Base-by-base conservation (phyloP, 768 basidiomycete species). In the Pulveroboletus sp. region DNA sequence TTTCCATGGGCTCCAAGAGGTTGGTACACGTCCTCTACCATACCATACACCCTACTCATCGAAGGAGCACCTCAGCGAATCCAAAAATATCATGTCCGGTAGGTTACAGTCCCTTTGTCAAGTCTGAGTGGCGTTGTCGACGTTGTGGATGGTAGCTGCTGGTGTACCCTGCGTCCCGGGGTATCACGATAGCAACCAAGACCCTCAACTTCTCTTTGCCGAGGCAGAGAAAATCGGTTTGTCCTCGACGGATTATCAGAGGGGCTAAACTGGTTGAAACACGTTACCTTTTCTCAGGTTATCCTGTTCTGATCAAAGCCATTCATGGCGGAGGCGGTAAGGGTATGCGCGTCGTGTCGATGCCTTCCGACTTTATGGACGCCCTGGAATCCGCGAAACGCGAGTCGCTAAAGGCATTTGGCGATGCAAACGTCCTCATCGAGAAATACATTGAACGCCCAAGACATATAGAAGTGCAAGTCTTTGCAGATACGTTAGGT, bases 1-100 rank as follows among this genome's bases (percentile, higher is more conserved):
- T 86, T 12, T 89, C 86, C 60, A 97, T 96, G 94, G 94, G 93
- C 2, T 93, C 90, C 0, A 96, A 97, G 75, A 91, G 92, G 88
- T 89, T 28, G 6, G 71, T 55, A 15, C 41, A 32, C 6, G 15
- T 30, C 8, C 18, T 36, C 41, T 14, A 14, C 17, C 24, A 2
- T 28, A 15, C 8, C 26, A 8, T 36, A 41, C 4, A 17, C n/a
- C 39, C 27, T 39, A 30, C 24, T 46, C 28, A 50, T 27, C 9
- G 41, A 55, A 35, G 9, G 18, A 28, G 43, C 11, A 14, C 33
- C 10, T n/a, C 50, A 89, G 91, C 49, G 92, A 94, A 74, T 93
- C 91, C 35, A 97, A 97, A 73, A 93, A 89, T 51, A 95, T 95
- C 61, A 94, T 95, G 93, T 77, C 79, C 15, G 75, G 86, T 88